These are phyloP conservation scores for Toxicodendron radicans DNA, from an alignment of 345 rosid species.

Conservation along the genomic window DNA sequence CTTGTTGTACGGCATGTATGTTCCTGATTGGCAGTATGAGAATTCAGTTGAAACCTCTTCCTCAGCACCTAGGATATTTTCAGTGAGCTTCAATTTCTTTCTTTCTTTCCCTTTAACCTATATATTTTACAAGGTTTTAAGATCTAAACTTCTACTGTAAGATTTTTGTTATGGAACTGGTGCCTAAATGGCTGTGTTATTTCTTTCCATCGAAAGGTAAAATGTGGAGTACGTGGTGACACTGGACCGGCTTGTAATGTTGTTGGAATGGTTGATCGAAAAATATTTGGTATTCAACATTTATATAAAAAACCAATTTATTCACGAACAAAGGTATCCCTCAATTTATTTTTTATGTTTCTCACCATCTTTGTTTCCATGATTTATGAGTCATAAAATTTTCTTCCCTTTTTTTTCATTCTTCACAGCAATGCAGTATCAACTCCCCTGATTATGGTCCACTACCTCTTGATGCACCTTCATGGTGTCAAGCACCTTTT, in stretches of 20 bases:
- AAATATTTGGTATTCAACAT: constrained; percentile 63
- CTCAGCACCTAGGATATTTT: constrained; percentile 37
- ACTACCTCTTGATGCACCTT: constrained; percentile 70
- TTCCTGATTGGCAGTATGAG: constrained; percentile 78
- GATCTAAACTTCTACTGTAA: not conserved
- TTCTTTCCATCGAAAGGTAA: constrained; percentile 49
- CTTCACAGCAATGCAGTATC: constrained; percentile 69
- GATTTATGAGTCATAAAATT: not conserved
- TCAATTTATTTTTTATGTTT: constrained; percentile 13
- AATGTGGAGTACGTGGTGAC: constrained; percentile 73
- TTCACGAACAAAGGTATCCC: constrained; percentile 57
- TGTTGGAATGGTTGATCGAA: constrained; percentile 83
- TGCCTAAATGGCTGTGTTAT: not conserved
- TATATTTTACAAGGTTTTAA: not conserved
- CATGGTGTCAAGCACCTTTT: constrained; percentile 97
- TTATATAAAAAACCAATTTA: constrained; percentile 67
- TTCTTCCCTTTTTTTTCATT: constrained; percentile 14
- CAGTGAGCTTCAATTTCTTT: constrained; percentile 36
- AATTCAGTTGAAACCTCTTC: constrained; percentile 47
- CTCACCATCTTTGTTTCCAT: not conserved
- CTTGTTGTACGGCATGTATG: constrained; percentile 66
- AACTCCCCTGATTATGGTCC: constrained; percentile 74
- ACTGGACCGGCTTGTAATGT: constrained; percentile 86
- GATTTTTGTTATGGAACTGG: not conserved
- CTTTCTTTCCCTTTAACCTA: not conserved